Evolutionary conservation across 2,329 filamentous ascomycete species (phyloP).

Genomic region (Intubia oerlemansii): DNA sequence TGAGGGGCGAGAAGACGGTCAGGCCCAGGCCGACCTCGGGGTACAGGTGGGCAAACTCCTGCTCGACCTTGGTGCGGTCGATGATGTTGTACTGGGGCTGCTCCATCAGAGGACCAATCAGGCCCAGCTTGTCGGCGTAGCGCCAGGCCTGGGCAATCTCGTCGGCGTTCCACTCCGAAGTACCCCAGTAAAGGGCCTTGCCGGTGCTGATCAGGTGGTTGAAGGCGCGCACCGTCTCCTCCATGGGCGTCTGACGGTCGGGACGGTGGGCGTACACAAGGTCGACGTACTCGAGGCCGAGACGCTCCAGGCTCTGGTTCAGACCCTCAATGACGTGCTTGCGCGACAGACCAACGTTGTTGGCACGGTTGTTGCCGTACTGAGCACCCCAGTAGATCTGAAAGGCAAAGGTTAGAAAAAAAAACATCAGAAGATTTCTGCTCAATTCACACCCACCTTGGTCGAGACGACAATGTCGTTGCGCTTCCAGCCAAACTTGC

Average conservation of each 20-base stretch:
- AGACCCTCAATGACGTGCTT: slow-evolving; percentile 35
- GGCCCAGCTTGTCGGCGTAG: slow-evolving; percentile 34
- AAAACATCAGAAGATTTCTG: no score
- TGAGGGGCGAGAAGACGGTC: slow-evolving; percentile 30
- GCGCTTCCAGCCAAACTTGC: slow-evolving; percentile 36
- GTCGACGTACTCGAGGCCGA: slow-evolving; percentile 44
- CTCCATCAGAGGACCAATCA: slow-evolving; percentile 43
- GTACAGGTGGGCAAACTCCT: slow-evolving; percentile 33
- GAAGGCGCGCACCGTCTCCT: slow-evolving; percentile 36
- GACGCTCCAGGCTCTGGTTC: slow-evolving; percentile 32
- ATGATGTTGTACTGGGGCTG: slow-evolving; percentile 50
- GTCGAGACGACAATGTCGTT: slow-evolving; percentile 39
- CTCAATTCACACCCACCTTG: no score
- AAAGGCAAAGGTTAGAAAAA: no score
- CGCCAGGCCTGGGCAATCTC: slow-evolving; percentile 43
- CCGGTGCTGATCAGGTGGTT: slow-evolving; percentile 34
- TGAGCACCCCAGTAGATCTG: slow-evolving; percentile 43
- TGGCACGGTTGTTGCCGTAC: slow-evolving; percentile 33
- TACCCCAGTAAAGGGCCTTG: slow-evolving; percentile 53
- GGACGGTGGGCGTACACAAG: slow-evolving; percentile 40
- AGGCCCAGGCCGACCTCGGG: slow-evolving; percentile 34
- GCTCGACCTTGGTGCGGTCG: slow-evolving; percentile 26
- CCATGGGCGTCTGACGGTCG: slow-evolving; percentile 35
- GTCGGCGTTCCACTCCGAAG: slow-evolving; percentile 45
- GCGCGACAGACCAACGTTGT: slow-evolving; percentile 25